Evolutionary conservation across 495 filamentous ascomycete species (phyloP).

Genomic region (Astrothelium macrocarpum): DNA sequence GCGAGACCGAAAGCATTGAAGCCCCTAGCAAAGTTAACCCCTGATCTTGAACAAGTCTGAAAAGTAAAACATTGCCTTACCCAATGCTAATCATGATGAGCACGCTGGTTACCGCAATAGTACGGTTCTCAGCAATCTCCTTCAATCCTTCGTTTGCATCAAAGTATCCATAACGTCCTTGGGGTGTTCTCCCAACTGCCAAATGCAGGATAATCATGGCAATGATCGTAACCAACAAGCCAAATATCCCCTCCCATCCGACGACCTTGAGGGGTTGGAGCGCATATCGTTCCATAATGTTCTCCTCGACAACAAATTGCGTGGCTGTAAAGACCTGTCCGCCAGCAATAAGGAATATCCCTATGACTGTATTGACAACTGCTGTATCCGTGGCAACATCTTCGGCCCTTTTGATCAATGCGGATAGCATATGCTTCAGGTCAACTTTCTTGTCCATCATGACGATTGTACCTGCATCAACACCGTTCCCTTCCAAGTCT

Average conservation of each 20-base stretch:
- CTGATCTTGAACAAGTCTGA: constrained; percentile 5
- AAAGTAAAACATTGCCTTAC: constrained; percentile 41
- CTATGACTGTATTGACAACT: constrained; percentile 63
- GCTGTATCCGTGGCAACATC: constrained; percentile 29
- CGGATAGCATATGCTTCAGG: not conserved
- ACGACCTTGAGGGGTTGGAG: constrained; percentile 87
- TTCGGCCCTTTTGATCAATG: constrained; percentile 6
- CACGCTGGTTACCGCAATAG: constrained; percentile 63
- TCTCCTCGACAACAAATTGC: constrained; percentile 94
- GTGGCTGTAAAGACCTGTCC: constrained; percentile 95
- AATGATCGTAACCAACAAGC: constrained; percentile 71
- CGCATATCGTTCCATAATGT: constrained; percentile 78
- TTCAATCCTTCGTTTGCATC: constrained; percentile 76
- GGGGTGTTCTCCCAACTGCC: constrained; percentile 59
- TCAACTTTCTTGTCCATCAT: not conserved
- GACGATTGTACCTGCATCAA: not conserved
- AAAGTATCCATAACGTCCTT: constrained; percentile 74
- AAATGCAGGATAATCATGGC: constrained; percentile 74
- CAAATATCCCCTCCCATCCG: constrained; percentile 93
- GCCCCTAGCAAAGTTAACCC: constrained; percentile 44
- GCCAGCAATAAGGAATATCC: constrained; percentile 78
- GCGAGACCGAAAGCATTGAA: constrained; percentile 98
- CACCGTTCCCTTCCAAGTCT: constrained; percentile 13
- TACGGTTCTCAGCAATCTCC: constrained; percentile 59
- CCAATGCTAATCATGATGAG: constrained; percentile 96